Conservation (phyloP, 768 basidiomycete genomes). For the Naganishia randhawae region DNA sequence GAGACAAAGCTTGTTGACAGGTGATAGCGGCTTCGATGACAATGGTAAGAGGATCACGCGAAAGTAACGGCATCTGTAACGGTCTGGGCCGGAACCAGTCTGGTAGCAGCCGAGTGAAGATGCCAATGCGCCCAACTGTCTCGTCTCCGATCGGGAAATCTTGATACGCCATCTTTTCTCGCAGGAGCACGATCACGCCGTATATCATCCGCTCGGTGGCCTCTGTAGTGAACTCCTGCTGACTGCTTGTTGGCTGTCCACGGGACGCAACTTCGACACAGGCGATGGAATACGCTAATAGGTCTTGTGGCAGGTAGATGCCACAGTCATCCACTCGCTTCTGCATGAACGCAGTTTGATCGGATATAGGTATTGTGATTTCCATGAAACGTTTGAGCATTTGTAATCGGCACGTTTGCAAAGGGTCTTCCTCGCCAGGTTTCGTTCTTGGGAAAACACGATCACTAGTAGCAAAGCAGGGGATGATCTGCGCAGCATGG, state of each 20-base stretch:
- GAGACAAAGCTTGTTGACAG: slow-evolving; percentile 79
- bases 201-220: slow-evolving; percentile 17
- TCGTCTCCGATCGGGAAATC: slow-evolving; percentile 19
- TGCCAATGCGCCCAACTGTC: slow-evolving; percentile 48
- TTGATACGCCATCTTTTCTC: slow-evolving; percentile 15
- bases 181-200: slow-evolving; percentile 8
- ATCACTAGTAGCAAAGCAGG: slow-evolving; percentile 42
- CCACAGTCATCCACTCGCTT: slow-evolving; percentile 68
- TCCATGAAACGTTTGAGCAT: slow-evolving; percentile 85
- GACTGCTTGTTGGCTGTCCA: slow-evolving; percentile 11
- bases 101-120: slow-evolving; percentile 82
- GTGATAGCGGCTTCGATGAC: slow-evolving; percentile 86
- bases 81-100: slow-evolving; percentile 87
- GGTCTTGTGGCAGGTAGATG: slow-evolving; percentile 85
- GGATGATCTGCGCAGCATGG: slow-evolving; percentile 48
- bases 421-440: neutral
- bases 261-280: slow-evolving; percentile 76
- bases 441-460: neutral
- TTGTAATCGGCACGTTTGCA: slow-evolving; percentile 31
- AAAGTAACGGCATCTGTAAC: slow-evolving; percentile 76
- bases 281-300: slow-evolving; percentile 81
- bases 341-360: slow-evolving; percentile 73
- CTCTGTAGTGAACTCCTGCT: slow-evolving; percentile 17
- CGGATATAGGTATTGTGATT: slow-evolving; percentile 71
- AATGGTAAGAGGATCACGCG: slow-evolving; percentile 83